Evolutionary conservation across 495 filamentous ascomycete genomes (phyloP), one percentile per base, ranked within the genome.

Genomic region (Viridothelium virens): DNA sequence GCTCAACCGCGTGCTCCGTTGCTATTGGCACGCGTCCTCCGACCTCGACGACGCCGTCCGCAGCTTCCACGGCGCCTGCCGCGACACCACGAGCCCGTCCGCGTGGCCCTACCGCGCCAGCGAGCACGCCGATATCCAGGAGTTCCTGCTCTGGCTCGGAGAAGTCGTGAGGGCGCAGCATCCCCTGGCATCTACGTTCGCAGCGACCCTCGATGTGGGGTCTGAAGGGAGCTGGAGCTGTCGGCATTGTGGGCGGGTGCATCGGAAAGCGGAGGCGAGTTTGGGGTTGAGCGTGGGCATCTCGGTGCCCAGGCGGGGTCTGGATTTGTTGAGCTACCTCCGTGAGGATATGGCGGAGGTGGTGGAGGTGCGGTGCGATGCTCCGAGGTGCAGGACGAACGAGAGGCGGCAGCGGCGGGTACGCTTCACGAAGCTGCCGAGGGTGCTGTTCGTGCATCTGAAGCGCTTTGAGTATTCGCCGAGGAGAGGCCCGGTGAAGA

Each of bases 341-440:
- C 53, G 53, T 59, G 53, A 33, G 31, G 33, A 59, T 59, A 59
- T 36, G 18, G 14, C 53, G 25, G 53, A 59, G 53, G 53, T 4
- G 31, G 53, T 59, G 18, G 53, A 59, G 53, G 53, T 59, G 18
- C 53, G 53, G 5, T 59, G 53, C 53, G 53, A 59, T 18, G n/a
- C 5, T 25, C 11, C 5, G 48, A 25, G n/a, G 31, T 59, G 53
- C 31, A 31, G 53, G 18, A 59, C 25, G 5, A 59, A 59, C 14
- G 53, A 33, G 53, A 9, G 33, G 53, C 53, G 53, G 31, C 25
- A 59, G 53, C 18, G 53, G 31, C 53, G 18, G 53, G 36, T 34
- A 18, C n/a, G 53, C 3, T 59, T 59, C 53, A 59, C 53, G 53
- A 31, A 18, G 31, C 25, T 59, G 5, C 53, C 53, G 5, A 33